A percentile compares a stretch with the other conserved stretches of the same genome.
phyloP scores from a whole-genome alignment of 2,329 filamentous ascomycete genomes.

The Claviceps paspali region DNA sequence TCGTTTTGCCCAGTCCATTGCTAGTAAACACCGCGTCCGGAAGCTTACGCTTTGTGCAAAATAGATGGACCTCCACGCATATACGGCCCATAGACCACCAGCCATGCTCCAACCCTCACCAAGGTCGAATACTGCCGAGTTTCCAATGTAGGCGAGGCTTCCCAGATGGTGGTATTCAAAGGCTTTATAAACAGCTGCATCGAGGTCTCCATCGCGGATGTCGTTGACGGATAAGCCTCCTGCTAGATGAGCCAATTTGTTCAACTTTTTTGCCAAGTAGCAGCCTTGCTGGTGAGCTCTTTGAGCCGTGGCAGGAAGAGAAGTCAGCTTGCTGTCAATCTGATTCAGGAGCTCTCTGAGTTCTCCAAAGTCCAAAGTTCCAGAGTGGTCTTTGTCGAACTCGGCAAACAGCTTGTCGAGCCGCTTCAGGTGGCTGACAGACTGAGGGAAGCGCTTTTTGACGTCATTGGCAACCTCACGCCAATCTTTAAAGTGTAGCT shows the following conservation, averaged over 20 bases:
- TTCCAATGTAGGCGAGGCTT: constrained; percentile 86
- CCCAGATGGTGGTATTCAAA: constrained; percentile 92
- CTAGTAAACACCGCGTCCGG: constrained; percentile 71
- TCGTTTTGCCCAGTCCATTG: constrained; percentile 98
- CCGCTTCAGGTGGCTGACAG: constrained; percentile 69
- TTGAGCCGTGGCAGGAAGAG: constrained; percentile 86
- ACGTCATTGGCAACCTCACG: constrained; percentile 69
- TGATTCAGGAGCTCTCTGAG: constrained; percentile 75
- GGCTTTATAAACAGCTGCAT: constrained; percentile 82
- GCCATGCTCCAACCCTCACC: constrained; percentile 60
- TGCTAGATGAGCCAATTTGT: constrained; percentile 66
- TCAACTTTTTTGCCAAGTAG: constrained; percentile 88
- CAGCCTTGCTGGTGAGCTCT: constrained; percentile 90
- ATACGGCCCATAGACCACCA: constrained; percentile 83
- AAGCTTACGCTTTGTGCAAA: constrained; percentile 96
- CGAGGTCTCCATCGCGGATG: constrained; percentile 74
- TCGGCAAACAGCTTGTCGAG: constrained; percentile 81
- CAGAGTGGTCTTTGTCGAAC: constrained; percentile 86
- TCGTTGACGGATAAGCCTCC: constrained; percentile 67
- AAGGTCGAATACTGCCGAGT: constrained; percentile 89
- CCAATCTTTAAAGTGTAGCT: constrained; percentile 82
- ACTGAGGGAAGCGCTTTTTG: constrained; percentile 80
- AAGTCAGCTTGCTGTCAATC: constrained; percentile 90
- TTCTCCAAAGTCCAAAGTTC: constrained; percentile 88
- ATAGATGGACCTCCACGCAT: constrained; percentile 91